Percentiles rank a stretch among this genome's conserved stretches.
phyloP scores from a whole-genome alignment of 176 grass and related monocot genomes.

The Melocanna baccifera region DNA sequence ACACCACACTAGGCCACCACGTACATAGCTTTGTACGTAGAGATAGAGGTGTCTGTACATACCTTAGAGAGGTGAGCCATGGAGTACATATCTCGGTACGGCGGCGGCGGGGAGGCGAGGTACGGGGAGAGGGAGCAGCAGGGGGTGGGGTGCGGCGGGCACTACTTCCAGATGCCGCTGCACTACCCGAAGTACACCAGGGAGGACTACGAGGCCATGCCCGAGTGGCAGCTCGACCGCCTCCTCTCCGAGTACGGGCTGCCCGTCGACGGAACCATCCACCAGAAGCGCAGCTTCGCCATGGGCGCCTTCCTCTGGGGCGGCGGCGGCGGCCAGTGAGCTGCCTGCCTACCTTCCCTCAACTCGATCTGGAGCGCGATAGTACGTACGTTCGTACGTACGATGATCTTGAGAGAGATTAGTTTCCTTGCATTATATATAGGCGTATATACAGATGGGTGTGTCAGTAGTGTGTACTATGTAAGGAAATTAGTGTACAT shows the following conservation, averaged over 20 bases:
- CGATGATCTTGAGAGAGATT: background rate
- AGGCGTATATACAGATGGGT: background rate
- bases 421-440: background rate
- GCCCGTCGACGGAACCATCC: conserved; percentile 42
- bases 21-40: background rate
- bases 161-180: conserved; percentile 78
- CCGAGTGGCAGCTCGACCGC: conserved; percentile 89
- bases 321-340: background rate
- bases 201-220: conserved; percentile 79
- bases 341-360: background rate
- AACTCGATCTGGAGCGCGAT: background rate
- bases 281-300: conserved; percentile 64
- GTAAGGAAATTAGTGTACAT: background rate
- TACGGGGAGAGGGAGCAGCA: background rate
- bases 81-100: background rate
- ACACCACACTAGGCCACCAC: background rate
- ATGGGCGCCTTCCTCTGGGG: conserved; percentile 88
- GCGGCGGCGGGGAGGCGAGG: background rate
- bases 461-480: background rate
- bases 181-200: conserved; percentile 74
- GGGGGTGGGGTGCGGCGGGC: background rate
- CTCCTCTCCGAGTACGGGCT: conserved; percentile 86
- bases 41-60: background rate
- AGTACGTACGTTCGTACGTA: background rate
- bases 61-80: background rate